Base-by-base conservation (phyloP, 2,329 filamentous ascomycete genomes). In the Monosporascus sp. region DNA sequence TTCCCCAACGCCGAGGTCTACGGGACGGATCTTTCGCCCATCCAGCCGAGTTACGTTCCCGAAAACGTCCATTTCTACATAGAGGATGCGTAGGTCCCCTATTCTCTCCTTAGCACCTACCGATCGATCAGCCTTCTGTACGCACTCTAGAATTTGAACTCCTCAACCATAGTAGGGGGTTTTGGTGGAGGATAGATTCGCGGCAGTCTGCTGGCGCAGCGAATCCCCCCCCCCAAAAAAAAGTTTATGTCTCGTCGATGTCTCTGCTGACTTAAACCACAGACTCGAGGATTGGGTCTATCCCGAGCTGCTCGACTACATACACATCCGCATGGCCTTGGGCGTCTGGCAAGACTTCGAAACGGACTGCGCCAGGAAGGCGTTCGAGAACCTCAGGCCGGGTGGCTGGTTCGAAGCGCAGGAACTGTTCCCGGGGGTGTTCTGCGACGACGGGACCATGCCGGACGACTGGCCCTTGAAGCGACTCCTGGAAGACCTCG, bases 61-160 rank as follows among this genome's bases (percentile, higher is more conserved):
- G 79, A 81, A 19, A 92, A 92, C 57, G 85, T 91, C 16, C 81
- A 84, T 57, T 92, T 92, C 59, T 83, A 84, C 56, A 79, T 92
- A 46, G 87, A 91, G 64, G 87, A 91, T 62, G 77, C 77, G 66
- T 72, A 62, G 66, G 49, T 56, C 37, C 7, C 51, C 40, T 44
- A 20, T 71, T 71, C 68, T 71, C 64, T 60, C 70, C 66, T 7
- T 16, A 34, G 31, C 31, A 34, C 31, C 5, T 14, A 34, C 31
- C 11, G 31, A 14, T 34, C 31, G 31, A 11, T 34, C 9, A 11
- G 11, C 11, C 31, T 34, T 34, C 11, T 34, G 11, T 34, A 34
- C 31, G 31, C 11, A 34, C 31, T 34, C 31, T 34, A 34, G 31
- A 14, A 5, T 34, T 14, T 34, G 31, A 14, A 34, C 31, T 34